Base-by-base conservation (phyloP, 2,329 filamentous ascomycete species). In the Pseudophaeomoniella oleicola region DNA sequence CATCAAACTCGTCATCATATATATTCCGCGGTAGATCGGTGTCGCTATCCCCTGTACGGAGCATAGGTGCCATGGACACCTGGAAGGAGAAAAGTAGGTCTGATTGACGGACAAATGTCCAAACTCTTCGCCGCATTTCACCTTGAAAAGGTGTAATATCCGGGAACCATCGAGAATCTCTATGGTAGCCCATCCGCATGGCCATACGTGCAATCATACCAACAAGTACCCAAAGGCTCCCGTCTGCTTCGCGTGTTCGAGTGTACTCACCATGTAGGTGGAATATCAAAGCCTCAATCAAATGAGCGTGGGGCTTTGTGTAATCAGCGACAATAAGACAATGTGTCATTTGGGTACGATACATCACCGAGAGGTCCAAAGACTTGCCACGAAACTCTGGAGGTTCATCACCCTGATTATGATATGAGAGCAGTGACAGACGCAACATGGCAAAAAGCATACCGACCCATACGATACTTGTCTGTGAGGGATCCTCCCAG, bases 31-130 rank as follows among this genome's bases (percentile, higher is more conserved):
- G 77, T 14, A 73, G 52, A 2, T 63, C 57, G 0, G 74, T 78
- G 48, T 82, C 78, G 33, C 67, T 71, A 41, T 80, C 75, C 22
- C 76, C 69, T 16, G 67, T 62, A 39, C 74, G 66, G 32, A 80
- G 63, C 71, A 81, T 77, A 47, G 68, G 68, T 2, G 78, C 78
- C 37, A 83, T 59, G 2, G 78, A 78, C 41, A 80, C 66, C 48
- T 81, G 76, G 48, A 79, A 80, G 2, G 74, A 71, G 16, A 77
- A 72, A 3, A 81, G 54, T 2, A 76, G 54, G 48, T 82, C 78
- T 33, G 79, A 63, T 48, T 78, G 72, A 19, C 62, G 52, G 5
- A 67, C 59, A 48, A 62, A 64, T 1, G 58, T 56, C 64, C 65
- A 69, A 12, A 67, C 53, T 29, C 65, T 55, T 17, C 65, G 54